Base-by-base conservation (phyloP, 805 yeast genomes). In the Candida ulmi region DNA sequence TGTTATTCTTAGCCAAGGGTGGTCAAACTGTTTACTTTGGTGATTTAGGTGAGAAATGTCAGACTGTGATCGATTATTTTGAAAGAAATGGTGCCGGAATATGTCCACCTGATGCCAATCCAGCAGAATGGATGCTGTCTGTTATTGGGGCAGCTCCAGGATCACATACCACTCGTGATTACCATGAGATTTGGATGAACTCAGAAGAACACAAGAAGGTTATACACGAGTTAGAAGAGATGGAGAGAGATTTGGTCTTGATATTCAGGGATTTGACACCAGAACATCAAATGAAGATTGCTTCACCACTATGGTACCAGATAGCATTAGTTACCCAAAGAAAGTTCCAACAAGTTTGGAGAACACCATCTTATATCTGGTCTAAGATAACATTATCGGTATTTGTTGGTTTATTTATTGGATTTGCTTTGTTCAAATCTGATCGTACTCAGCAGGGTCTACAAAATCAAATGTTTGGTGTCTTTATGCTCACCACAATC, bases 81-180 rank as follows among this genome's bases (percentile, higher is more conserved):
- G 90, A 83, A 63, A 71, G 71, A 48, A 63, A 80, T 56, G 85
- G 95, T 28, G 88, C 90, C 30, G 74, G 80, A 43, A 69, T 71
- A 38, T 84, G 93, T 66, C 69, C 65, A 26, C 59, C 59, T 11
- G 61, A 65, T 28, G 88, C 79, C 40, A 83, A 83, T 48, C 88
- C 90, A 18, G 88, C 88, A 26, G 90, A 82, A 60, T 83, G 81
- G 65, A 78, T 82, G 61, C 63, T 83, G 50, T 80, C 80, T 45
- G 77, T 77, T 41, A 80, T 84, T 58, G 91, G 91, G 44, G 90
- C 91, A 26, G 90, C 87, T 55, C 88, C 91, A 3, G 81, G 87
- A 23, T 81, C 87, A 3, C 54, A 64, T 39, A 74, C 72, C 15
- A 53, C 61, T 24, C 72, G 70, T 37, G 80, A 84, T 58, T 84